Conservation (phyloP, 2,329 filamentous ascomycete genomes). For the Aspergillus jensenii region DNA sequence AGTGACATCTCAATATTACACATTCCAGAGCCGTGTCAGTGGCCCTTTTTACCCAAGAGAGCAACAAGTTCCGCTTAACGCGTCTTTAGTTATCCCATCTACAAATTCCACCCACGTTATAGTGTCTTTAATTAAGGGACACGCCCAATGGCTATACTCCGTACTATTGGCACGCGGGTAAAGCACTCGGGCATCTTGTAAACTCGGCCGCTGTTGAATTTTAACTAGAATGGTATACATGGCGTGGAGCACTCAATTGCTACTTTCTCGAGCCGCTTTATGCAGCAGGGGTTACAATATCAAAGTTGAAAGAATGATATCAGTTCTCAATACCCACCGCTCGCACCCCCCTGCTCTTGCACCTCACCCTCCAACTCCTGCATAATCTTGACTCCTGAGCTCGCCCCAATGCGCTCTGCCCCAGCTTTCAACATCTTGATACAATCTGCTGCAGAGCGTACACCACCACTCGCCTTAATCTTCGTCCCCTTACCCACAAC, state of each 20-base stretch:
- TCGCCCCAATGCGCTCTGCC: slow-evolving; percentile 57
- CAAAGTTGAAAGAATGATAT: neutral
- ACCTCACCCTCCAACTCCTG: slow-evolving; percentile 36
- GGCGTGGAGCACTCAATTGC: neutral
- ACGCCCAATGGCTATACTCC: neutral
- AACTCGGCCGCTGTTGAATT: too few species aligned
- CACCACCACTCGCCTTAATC: slow-evolving; percentile 61
- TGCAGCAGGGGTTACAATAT: neutral
- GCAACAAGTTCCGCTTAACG: neutral
- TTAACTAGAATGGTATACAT: neutral
- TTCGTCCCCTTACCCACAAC: slow-evolving; percentile 43
- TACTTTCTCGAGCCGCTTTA: neutral
- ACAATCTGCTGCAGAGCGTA: slow-evolving; percentile 52
- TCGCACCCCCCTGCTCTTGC: slow-evolving; percentile 2
- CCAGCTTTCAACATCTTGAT: slow-evolving; percentile 57
- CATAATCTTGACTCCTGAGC: slow-evolving; percentile 57
- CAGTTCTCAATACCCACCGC: neutral
- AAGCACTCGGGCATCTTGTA: too few species aligned
- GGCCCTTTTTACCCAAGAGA: neutral
- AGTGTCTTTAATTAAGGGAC: neutral
- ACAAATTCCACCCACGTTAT: neutral
- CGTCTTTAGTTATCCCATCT: neutral
- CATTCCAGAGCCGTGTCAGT: neutral
- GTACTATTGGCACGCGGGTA: too few species aligned
- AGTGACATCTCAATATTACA: neutral